phyloP scores from a whole-genome alignment of 2,329 filamentous ascomycete genomes.

The Fusarium incarnatum region DNA sequence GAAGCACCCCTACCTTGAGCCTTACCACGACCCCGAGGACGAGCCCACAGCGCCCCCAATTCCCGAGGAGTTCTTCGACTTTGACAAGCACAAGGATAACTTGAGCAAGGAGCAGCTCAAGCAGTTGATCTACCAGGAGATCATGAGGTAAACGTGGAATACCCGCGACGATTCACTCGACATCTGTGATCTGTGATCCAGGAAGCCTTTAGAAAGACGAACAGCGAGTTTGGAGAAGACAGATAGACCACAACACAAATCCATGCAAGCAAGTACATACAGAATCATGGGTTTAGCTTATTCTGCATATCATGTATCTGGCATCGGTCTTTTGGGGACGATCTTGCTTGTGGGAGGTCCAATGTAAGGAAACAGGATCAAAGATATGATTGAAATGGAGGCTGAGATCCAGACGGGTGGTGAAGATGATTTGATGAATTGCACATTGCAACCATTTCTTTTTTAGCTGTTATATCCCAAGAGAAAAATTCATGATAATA shows the following conservation, averaged over 20 bases:
- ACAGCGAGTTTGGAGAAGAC: conserved; percentile 35
- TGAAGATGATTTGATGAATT: conserved; percentile 35
- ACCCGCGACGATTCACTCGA: background rate
- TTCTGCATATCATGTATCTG: conserved; percentile 25
- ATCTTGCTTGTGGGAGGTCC: conserved; percentile 12
- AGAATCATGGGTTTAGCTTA: conserved; percentile 24
- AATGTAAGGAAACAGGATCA: conserved; percentile 28
- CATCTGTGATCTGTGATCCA: conserved; percentile 27
- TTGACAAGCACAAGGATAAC: conserved; percentile 99
- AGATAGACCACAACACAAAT: conserved; percentile 38
- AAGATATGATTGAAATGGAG: conserved; percentile 3
- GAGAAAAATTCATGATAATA: conserved; percentile 20
- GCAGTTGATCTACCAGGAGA: conserved; percentile 97
- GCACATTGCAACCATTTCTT: conserved; percentile 35
- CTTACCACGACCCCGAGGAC: conserved; percentile 98
- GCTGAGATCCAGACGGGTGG: conserved; percentile 8
- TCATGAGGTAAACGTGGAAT: conserved; percentile 69
- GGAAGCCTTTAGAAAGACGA: conserved; percentile 11
- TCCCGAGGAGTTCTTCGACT: conserved; percentile 99
- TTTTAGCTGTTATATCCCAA: conserved; percentile 41
- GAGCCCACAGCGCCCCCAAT: conserved; percentile 97
- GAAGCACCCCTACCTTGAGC: conserved; percentile 97
- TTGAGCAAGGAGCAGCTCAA: conserved; percentile 98
- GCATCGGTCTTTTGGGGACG: conserved; percentile 19
- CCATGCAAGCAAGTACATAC: conserved; percentile 23